These are phyloP conservation scores for Theobroma grandiflorum DNA, from an alignment of 441 rosid genomes.

Conservation along the genomic window DNA sequence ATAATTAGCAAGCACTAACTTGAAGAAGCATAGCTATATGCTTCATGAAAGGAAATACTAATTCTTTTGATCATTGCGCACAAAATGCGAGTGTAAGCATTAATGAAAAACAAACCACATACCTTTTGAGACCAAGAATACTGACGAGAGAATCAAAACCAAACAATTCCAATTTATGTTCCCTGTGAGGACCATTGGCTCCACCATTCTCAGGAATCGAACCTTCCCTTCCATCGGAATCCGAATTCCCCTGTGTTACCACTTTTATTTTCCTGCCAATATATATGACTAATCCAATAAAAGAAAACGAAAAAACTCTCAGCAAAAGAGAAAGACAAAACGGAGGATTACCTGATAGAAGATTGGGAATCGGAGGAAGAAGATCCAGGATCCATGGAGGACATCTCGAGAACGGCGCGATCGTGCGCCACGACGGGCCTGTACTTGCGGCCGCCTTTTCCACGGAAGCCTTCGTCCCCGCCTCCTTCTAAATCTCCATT, in stretches of 20 bases:
- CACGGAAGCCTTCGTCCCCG: conserved; percentile 63
- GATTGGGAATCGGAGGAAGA: conserved; percentile 51
- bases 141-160: conserved; percentile 99
- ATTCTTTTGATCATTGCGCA: not conserved
- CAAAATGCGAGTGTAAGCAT: not conserved
- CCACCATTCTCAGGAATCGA: conserved; percentile 52
- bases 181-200: conserved; percentile 61
- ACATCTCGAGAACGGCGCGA: conserved; percentile 95
- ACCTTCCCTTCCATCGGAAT: conserved; percentile 48
- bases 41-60: not conserved
- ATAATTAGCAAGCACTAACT: conserved; percentile 1
- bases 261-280: conserved; percentile 64
- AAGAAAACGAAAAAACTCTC: conserved; percentile 10
- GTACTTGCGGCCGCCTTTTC: conserved; percentile 72
- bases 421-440: conserved; percentile 89
- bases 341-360: conserved; percentile 46
- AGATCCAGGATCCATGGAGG: conserved; percentile 84
- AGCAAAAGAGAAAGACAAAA: not conserved
- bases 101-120: conserved; percentile 13
- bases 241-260: conserved; percentile 44
- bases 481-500: conserved; percentile 79
- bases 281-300: conserved; percentile 21
- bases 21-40: not conserved
- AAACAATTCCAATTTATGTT: conserved; percentile 89
- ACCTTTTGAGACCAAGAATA: conserved; percentile 99